Evolutionary conservation across 768 basidiomycete species (phyloP), one percentile per base, ranked within the genome.

Genomic region (Mycena pura): DNA sequence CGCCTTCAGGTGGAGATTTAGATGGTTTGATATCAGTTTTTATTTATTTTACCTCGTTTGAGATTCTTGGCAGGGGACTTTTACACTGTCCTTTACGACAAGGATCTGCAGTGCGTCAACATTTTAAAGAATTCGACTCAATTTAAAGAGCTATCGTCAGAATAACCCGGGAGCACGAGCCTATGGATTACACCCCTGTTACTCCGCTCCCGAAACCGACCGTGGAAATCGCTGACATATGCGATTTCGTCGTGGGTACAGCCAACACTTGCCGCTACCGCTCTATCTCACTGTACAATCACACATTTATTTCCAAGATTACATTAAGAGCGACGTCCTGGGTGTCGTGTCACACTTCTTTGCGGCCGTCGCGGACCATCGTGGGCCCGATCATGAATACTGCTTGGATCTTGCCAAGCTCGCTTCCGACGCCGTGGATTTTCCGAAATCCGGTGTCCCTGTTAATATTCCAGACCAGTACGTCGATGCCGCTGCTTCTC

Each of bases 61-160:
- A 50, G 8, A 14, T 27, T n/a, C 24, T 14, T 13, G 3, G 15
- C 17, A 63, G 65, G 65, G 24, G 65, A 66, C 43, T 66, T 63
- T 21, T 66, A 56, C 36, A 66, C 65, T 4, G 53, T 66, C 7
- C 57, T 66, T 32, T 66, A 57, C 17, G 65, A 66, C 31, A 62
- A 58, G 32, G 36, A 63, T 1, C 27, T 66, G 1, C 62, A 63
- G 65, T 57, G 17, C 8, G 64, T 57, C 5, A 2, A 19, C 1
- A 1, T 10, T 8, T 24, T 24, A 10, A 7, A 31, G 6, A 14
- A 7, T n/a, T 3, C 15, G 8, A 11, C 14, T 3, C 5, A 14
- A 9, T 36, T 29, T 31, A 8, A n/a, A 14, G 44, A 1, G 10
- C 8, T 6, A 25, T 27, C 32, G n/a, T 8, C 9, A 66, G 65